These are phyloP conservation scores for Ceratocystis diversiconidia DNA, from an alignment of 2,329 filamentous ascomycete species.

Conservation along the genomic window DNA sequence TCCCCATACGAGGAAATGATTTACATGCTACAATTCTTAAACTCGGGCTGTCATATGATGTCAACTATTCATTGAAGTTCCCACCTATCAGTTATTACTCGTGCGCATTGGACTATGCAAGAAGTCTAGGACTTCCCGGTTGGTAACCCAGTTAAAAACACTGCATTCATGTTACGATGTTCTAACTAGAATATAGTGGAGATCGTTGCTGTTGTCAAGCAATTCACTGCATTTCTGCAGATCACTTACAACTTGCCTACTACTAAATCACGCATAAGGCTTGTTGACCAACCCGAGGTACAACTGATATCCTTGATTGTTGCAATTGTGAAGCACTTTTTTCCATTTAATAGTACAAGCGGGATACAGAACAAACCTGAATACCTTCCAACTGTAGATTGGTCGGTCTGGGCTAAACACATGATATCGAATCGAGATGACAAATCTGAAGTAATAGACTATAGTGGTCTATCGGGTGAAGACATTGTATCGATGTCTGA, in stretches of 20 bases:
- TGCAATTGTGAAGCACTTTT: conserved; percentile 63
- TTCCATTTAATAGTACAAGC: conserved; percentile 48
- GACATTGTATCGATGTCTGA: conserved; percentile 49
- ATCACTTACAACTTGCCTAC: conserved; percentile 10
- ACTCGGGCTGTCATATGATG: conserved; percentile 47
- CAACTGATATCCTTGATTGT: conserved; percentile 57
- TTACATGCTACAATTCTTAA: conserved; percentile 52
- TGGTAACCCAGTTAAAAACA: conserved; percentile 22
- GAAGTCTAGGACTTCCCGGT: conserved; percentile 62
- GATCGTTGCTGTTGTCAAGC: conserved; percentile 14
- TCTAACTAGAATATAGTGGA: conserved; percentile 19
- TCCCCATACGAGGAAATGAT: conserved; percentile 35
- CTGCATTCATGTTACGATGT: background rate
- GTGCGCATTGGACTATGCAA: conserved; percentile 55
- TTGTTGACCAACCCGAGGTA: conserved; percentile 55
- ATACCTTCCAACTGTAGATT: conserved; percentile 41
- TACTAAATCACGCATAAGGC: conserved; percentile 14
- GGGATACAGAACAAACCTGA: conserved; percentile 21
- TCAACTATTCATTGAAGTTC: conserved; percentile 55
- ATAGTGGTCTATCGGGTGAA: conserved; percentile 42
- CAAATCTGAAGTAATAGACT: conserved; percentile 25
- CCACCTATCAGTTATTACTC: conserved; percentile 59
- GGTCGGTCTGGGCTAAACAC: conserved; percentile 45
- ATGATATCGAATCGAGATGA: conserved; percentile 20
- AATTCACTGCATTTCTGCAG: conserved; percentile 7